Percentiles rank a stretch among this genome's conserved stretches.
These are phyloP conservation scores for Physaria fendleri DNA, from an alignment of 345 rosid species.

Conservation along the genomic window DNA sequence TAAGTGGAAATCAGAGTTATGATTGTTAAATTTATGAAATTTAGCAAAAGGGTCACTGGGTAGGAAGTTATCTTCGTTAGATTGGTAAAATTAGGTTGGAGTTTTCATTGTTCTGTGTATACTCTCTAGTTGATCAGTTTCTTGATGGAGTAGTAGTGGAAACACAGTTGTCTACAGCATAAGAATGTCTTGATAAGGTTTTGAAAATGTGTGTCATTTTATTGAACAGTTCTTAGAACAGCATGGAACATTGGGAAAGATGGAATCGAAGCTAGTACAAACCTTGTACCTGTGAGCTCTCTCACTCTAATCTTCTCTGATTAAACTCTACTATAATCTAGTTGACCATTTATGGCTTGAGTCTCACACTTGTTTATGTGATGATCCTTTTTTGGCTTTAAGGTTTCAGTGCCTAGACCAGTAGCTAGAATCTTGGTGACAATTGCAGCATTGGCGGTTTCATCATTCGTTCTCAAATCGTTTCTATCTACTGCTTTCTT, in stretches of 20 bases:
- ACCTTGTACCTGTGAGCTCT: conserved; percentile 75
- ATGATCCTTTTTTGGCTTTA: neutral
- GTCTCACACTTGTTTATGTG: neutral
- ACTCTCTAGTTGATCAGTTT: neutral
- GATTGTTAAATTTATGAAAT: neutral
- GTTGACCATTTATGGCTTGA: neutral
- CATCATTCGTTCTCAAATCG: conserved; percentile 59
- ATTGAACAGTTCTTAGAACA: conserved; percentile 49
- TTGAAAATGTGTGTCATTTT: neutral
- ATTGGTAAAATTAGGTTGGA: neutral
- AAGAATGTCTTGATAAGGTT: neutral
- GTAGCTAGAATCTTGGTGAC: conserved; percentile 53
- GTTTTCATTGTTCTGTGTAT: neutral
- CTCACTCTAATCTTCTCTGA: conserved; percentile 1
- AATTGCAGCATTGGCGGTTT: conserved; percentile 36
- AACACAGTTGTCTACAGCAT: too few relatives aligned
- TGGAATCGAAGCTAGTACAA: conserved; percentile 78
- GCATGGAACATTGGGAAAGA: conserved; percentile 81
- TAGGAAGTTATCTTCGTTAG: neutral
- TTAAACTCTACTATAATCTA: neutral
- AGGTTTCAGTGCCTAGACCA: conserved; percentile 62
- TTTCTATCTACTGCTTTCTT: conserved; percentile 76
- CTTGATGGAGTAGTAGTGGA: neutral
- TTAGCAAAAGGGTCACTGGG: conserved; percentile 9
- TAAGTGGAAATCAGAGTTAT: neutral